Conservation (phyloP, 2,329 filamentous ascomycete species). For the Sphaceloma murrayae region DNA sequence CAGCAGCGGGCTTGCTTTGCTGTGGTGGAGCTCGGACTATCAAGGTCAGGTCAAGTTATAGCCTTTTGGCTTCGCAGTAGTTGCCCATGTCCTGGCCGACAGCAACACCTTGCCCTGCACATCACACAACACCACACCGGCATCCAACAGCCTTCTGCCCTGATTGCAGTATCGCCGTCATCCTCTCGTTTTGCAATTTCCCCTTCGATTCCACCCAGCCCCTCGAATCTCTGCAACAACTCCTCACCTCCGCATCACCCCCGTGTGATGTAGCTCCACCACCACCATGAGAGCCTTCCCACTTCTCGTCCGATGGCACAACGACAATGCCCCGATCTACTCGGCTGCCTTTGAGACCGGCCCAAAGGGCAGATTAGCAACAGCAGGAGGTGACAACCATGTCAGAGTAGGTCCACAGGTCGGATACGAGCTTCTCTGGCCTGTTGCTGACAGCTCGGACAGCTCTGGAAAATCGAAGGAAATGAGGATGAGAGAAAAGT, state of each 20-base stretch:
- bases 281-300: slow-evolving; percentile 92
- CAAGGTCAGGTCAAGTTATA: too few species aligned
- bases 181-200: not conserved
- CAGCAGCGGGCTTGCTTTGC: not conserved
- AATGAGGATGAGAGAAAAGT: slow-evolving; percentile 81
- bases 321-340: slow-evolving; percentile 93
- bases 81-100: too few species aligned
- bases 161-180: too few species aligned
- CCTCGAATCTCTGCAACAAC: not conserved
- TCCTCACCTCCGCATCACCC: not conserved
- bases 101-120: too few species aligned
- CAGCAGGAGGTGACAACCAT: slow-evolving; percentile 91
- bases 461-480: slow-evolving; percentile 86
- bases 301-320: slow-evolving; percentile 97
- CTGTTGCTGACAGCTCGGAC: slow-evolving; percentile 30
- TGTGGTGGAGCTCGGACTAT: too few species aligned
- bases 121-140: too few species aligned
- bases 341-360: slow-evolving; percentile 92
- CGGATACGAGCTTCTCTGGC: not conserved
- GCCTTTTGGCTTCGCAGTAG: too few species aligned
- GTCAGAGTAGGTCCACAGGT: slow-evolving; percentile 58
- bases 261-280: slow-evolving; percentile 16
- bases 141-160: too few species aligned
- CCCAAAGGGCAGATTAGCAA: slow-evolving; percentile 84
- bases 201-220: not conserved